Evolutionary conservation across 352 stramenopile species (phyloP), one percentile per base, ranked within the genome.

Genomic region (Lagenidium sp.): DNA sequence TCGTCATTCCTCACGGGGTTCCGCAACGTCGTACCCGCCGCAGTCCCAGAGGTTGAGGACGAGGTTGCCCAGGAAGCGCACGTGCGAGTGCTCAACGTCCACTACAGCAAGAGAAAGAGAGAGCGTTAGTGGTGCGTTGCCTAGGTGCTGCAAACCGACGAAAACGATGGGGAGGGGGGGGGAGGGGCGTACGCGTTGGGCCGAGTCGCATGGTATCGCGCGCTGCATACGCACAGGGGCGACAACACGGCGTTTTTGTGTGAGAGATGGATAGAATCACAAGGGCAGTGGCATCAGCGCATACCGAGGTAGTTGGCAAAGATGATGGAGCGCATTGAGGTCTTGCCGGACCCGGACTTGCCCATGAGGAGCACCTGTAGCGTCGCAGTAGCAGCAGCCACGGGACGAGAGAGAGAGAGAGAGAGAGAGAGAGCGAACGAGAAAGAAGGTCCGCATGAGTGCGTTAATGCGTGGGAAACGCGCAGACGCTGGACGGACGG

Each of bases 21-120:
- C 2, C 4, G 34, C 2, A 25, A 50, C 16, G n/a, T 47, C 60
- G 2, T 70, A 90, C 74, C 76, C 97, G 54, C 97, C 97, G 63
- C 97, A 99, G 68, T 99, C 97, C 96, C 96, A 99, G 24, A 99
- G 67, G 68, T 99, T 99, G 19, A 99, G 73, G 36, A 99, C 94
- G 20, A 99, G 69, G 54, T 99, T 98, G 24, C 96, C 96, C 1
- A 99, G 70, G 61, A 99, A 99, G 22, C 86, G 85, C 42, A 97
- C 82, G 32, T 95, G 81, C 50, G 80, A 93, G 52, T 97, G 85
- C 60, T 97, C 86, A 22, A 97, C 83, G 38, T 97, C 85, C 42
- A 95, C 77, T 95, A 56, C 23, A n/a, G n/a, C n/a, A n/a, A n/a
- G n/a, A n/a, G n/a, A n/a, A n/a, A n/a, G n/a, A n/a, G n/a, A n/a